These are phyloP conservation scores for Globisporangium nagaii DNA, from an alignment of 352 stramenopile species.

Conservation along the genomic window DNA sequence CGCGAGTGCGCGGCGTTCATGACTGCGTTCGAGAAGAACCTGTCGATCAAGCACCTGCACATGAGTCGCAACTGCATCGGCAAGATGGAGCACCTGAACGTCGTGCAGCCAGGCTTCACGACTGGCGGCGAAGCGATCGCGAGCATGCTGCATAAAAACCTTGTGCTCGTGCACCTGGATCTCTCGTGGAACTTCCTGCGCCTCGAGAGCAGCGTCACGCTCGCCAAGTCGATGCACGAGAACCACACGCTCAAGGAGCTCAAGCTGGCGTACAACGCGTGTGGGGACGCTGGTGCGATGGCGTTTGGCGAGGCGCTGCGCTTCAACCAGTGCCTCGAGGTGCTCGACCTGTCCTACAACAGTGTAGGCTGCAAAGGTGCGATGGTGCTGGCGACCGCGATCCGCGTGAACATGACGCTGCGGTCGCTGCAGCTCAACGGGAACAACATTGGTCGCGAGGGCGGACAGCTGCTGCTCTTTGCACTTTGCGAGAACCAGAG, in stretches of 20 bases:
- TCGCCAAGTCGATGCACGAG: slow-evolving; percentile 55
- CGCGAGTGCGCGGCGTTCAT: slow-evolving; percentile 82
- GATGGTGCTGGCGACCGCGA: slow-evolving; percentile 59
- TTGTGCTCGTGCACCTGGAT: slow-evolving; percentile 70
- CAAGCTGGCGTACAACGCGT: slow-evolving; percentile 74
- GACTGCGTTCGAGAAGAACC: slow-evolving; percentile 76
- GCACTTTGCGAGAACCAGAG: slow-evolving; percentile 55
- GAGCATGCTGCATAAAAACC: slow-evolving; percentile 80
- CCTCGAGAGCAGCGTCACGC: slow-evolving; percentile 65
- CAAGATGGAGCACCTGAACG: slow-evolving; percentile 85
- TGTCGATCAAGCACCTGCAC: slow-evolving; percentile 60
- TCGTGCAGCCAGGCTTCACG: slow-evolving; percentile 76
- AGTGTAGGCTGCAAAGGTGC: slow-evolving; percentile 70
- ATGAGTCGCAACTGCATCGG: slow-evolving; percentile 87
- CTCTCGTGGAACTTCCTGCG: slow-evolving; percentile 89
- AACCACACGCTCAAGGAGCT: slow-evolving; percentile 66
- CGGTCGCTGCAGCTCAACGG: slow-evolving; percentile 64
- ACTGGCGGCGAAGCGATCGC: slow-evolving; percentile 87
- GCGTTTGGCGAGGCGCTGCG: slow-evolving; percentile 68
- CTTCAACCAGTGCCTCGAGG: slow-evolving; percentile 52
- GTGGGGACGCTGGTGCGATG: slow-evolving; percentile 65
- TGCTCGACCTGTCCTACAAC: slow-evolving; percentile 74
- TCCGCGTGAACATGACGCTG: slow-evolving; percentile 56
- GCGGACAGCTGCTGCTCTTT: slow-evolving; percentile 60
- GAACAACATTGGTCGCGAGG: slow-evolving; percentile 69